Base-by-base conservation (phyloP, 495 filamentous ascomycete genomes). In the Trichoderma parareesei region DNA sequence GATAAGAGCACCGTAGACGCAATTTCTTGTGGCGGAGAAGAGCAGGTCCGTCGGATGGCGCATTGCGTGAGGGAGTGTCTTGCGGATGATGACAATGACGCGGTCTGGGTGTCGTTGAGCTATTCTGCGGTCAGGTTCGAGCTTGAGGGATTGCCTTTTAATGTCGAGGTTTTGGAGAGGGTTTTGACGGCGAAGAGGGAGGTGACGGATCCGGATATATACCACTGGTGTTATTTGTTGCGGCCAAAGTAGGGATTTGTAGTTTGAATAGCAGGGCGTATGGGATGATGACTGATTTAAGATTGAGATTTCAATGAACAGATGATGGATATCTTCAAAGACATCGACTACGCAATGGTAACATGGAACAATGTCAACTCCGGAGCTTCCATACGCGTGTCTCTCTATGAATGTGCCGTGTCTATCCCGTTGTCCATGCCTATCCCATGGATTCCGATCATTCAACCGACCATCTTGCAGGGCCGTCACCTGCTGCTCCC, bases 1-100 rank as follows among this genome's bases (percentile, higher is more conserved):
- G 77, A 80, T 66, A 80, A 79, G 65, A 72, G 75, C 69, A 77
- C 77, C 5, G 73, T 66, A 38, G 77, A 80, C 43, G 76, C 77
- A 6, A 67, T 80, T 20, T 66, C 76, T 3, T 80, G 77, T 63
- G 72, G 71, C 9, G 75, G 71, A 5, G 66, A 65, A 3, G 66
- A 64, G 4, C 68, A 74, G 4, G 14, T 80, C 18, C 18, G 64
- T 14, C 38, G 64, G 2, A 77, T 79, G 74, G 71, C 71, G 0
- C 40, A 66, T 4, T 60, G 66, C 0, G 68, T 80, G 6, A 61
- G 59, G 13, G 62, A 60, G 14, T 69, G 60, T 20, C 66, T 80
- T 7, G 67, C 68, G 0, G 67, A 71, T 0, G 67, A 59, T 7
- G 67, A 67, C 0, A 66, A 71, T 0, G 67, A 59, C 2, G 76